phyloP scores from a whole-genome alignment of 2,329 filamentous ascomycete species.

The Chrysosphaeria jannelii region DNA sequence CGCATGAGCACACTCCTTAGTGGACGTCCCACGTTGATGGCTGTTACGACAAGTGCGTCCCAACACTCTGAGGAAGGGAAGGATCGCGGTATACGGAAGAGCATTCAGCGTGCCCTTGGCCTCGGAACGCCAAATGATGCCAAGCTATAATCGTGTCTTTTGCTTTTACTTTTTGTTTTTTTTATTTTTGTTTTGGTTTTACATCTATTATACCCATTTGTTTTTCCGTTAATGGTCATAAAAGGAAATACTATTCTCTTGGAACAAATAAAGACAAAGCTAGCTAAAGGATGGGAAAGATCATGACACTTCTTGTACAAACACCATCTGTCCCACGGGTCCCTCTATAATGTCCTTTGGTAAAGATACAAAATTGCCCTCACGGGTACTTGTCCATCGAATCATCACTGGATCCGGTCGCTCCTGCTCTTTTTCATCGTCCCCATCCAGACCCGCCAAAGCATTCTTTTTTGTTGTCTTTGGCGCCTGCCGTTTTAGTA shows the following conservation, averaged over 20 bases:
- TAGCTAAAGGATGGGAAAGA: too few species aligned
- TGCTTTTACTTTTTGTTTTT: too few species aligned
- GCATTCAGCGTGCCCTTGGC: slow-evolving; percentile 10
- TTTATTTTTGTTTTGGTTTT: neutral
- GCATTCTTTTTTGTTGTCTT: slow-evolving; percentile 29
- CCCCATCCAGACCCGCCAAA: slow-evolving; percentile 10
- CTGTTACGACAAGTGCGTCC: slow-evolving; percentile 1
- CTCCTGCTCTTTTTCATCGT: slow-evolving; percentile 11
- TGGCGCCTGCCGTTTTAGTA: slow-evolving; percentile 60
- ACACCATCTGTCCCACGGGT: too few species aligned
- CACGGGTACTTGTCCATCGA: slow-evolving; percentile 38
- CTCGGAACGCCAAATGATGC: too few species aligned
- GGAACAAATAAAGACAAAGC: too few species aligned
- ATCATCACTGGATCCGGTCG: slow-evolving; percentile 23
- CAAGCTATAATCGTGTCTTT: too few species aligned
- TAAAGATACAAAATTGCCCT: slow-evolving; percentile 30
- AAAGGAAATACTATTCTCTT: too few species aligned
- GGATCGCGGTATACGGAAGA: slow-evolving; percentile 8
- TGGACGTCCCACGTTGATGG: slow-evolving; percentile 1
- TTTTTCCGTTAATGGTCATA: too few species aligned
- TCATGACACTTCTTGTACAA: too few species aligned
- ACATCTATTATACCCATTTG: slow-evolving; percentile 1
- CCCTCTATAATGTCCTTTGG: slow-evolving; percentile 36
- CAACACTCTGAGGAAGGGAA: slow-evolving; percentile 2
- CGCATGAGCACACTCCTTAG: slow-evolving; percentile 4